phyloP scores from a whole-genome alignment of 768 basidiomycete genomes.

The Mycena epipterygia region DNA sequence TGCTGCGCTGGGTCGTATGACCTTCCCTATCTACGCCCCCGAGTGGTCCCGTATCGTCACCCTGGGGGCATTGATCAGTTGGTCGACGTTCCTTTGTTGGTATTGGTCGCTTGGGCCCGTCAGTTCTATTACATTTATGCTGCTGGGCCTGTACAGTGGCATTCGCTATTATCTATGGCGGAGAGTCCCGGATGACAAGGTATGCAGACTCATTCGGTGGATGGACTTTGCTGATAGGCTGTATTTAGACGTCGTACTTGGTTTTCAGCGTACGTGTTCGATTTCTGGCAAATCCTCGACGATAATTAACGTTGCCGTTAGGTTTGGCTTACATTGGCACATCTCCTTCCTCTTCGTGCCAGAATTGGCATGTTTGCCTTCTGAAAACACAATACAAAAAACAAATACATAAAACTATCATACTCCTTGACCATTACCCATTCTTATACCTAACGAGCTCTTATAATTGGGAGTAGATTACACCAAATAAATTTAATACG shows the following conservation, averaged over 20 bases:
- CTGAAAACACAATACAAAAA: too few relatives aligned
- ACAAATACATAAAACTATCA: too few relatives aligned
- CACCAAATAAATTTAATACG: too few relatives aligned
- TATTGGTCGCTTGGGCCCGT: too few relatives aligned
- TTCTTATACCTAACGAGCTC: too few relatives aligned
- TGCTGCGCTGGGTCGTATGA: constrained; percentile 50
- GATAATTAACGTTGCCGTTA: not conserved
- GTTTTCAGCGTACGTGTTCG: not conserved
- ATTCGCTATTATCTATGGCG: constrained; percentile 2
- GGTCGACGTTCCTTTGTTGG: constrained; percentile 33
- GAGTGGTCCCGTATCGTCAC: constrained; percentile 45
- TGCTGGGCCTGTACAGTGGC: not conserved
- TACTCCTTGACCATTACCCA: too few relatives aligned
- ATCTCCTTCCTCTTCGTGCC: not conserved
- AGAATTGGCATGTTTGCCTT: not conserved
- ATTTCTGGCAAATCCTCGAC: not conserved
- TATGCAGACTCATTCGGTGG: too few relatives aligned
- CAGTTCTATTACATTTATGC: too few relatives aligned
- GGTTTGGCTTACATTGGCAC: not conserved
- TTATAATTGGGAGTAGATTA: too few relatives aligned
- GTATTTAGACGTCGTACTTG: not conserved
- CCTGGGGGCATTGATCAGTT: constrained; percentile 30
- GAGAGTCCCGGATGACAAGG: not conserved
- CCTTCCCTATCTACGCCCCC: constrained; percentile 61
- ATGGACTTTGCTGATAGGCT: too few relatives aligned